These are phyloP conservation scores for Colletotrichum lini DNA, from an alignment of 2,329 filamentous ascomycete genomes.

Conservation along the genomic window DNA sequence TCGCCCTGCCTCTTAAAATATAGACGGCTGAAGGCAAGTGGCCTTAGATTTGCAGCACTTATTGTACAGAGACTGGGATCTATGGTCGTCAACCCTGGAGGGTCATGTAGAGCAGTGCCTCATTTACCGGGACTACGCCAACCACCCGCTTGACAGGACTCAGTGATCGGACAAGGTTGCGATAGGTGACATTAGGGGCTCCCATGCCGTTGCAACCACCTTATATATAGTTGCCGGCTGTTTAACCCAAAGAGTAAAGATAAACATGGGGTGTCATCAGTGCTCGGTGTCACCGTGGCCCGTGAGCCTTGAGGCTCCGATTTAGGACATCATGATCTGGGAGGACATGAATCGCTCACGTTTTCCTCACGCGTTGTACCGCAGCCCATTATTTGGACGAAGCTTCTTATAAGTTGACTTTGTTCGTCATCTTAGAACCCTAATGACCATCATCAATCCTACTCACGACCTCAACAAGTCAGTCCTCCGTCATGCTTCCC, in stretches of 20 bases:
- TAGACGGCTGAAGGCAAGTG: no score
- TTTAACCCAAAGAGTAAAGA: not conserved
- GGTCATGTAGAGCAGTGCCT: no score
- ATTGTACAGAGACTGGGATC: no score
- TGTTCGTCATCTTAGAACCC: not conserved
- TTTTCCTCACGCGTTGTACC: not conserved
- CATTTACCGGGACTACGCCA: no score
- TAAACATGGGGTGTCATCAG: not conserved
- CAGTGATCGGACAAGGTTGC: no score
- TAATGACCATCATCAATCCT: no score
- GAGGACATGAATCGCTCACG: not conserved
- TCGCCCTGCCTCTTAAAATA: no score
- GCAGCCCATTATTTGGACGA: not conserved
- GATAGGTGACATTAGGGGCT: no score
- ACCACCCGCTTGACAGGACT: no score
- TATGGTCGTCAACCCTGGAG: no score
- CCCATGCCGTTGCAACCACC: not conserved
- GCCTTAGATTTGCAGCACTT: no score
- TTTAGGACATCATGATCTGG: not conserved
- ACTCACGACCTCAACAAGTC: no score
- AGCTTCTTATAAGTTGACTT: not conserved
- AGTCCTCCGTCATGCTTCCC: slow-evolving; percentile 8
- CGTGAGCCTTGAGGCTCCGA: not conserved
- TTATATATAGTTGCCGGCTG: not conserved
- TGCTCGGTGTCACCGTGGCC: not conserved